Percentiles rank a stretch among this genome's conserved stretches.
These are phyloP conservation scores for Cyberlindnera maritima DNA, from an alignment of 805 yeast species.

Conservation along the genomic window DNA sequence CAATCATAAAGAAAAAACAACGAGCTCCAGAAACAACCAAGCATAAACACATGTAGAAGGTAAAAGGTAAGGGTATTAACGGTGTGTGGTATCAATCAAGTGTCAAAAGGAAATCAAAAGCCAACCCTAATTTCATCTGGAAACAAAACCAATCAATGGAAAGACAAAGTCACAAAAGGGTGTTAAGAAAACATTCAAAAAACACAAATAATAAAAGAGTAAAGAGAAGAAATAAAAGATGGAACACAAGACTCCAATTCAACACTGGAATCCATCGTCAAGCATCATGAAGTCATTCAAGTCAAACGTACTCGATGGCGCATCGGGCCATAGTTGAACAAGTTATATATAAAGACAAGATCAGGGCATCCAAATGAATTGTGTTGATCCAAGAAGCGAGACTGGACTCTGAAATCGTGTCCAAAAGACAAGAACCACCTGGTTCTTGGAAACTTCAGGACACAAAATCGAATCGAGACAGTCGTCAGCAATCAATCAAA, in stretches of 20 bases:
- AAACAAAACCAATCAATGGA: neutral
- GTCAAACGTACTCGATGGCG: slow-evolving; percentile 32
- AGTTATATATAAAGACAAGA: neutral
- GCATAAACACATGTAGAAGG: neutral
- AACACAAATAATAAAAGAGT: neutral
- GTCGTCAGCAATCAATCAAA: neutral
- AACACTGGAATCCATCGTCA: slow-evolving; percentile 21
- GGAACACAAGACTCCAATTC: slow-evolving; percentile 1
- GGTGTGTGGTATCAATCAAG: neutral
- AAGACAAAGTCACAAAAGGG: neutral
- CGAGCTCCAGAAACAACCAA: neutral
- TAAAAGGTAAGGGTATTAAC: neutral
- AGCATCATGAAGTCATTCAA: slow-evolving; percentile 31
- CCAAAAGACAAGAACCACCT: slow-evolving; percentile 6
- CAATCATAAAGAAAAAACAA: no score
- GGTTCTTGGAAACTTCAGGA: slow-evolving; percentile 4
- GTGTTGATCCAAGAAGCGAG: neutral
- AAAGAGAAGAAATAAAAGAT: neutral
- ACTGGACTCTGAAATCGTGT: slow-evolving; percentile 8
- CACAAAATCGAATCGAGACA: slow-evolving; percentile 5
- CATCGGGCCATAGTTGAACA: slow-evolving; percentile 30
- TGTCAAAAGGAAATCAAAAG: neutral
- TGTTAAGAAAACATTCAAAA: neutral
- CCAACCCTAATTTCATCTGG: no score
- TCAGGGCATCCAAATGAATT: neutral